Conservation (phyloP, 495 filamentous ascomycete genomes). For the Glonium stellatum region DNA sequence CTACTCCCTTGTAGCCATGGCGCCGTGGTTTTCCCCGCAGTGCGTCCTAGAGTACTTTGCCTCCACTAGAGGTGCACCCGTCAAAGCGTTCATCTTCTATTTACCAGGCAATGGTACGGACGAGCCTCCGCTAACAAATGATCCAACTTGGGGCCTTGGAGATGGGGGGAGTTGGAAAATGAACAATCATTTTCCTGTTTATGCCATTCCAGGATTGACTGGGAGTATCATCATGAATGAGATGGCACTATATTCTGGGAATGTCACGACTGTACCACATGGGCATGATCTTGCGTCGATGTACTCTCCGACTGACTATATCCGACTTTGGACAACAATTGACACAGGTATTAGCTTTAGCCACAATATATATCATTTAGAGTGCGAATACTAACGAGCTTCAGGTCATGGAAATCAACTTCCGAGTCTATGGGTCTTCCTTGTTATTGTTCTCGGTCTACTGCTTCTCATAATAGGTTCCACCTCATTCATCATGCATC, state of each 20-base stretch:
- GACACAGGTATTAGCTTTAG: constrained; percentile 46
- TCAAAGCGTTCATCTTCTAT: constrained; percentile 71
- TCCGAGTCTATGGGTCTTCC: constrained; percentile 74
- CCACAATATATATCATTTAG: neutral
- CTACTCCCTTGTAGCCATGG: constrained; percentile 66
- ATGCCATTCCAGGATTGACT: constrained; percentile 63
- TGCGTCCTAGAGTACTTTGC: constrained; percentile 66
- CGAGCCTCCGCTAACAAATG: constrained; percentile 53
- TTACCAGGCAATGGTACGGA: constrained; percentile 49
- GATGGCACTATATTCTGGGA: constrained; percentile 67
- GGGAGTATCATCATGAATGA: constrained; percentile 65
- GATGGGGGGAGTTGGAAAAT: constrained; percentile 59
- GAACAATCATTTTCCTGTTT: constrained; percentile 66
- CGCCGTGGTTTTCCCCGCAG: constrained; percentile 70
- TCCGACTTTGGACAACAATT: constrained; percentile 57
- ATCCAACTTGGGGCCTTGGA: constrained; percentile 58
- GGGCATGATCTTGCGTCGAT: constrained; percentile 47
- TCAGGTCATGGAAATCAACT: constrained; percentile 40
- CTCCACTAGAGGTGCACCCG: constrained; percentile 50
- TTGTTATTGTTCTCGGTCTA: constrained; percentile 71
- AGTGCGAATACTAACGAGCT: constrained; percentile 5
- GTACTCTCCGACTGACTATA: constrained; percentile 40
- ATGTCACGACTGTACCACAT: constrained; percentile 52
- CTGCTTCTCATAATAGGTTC: constrained; percentile 57
- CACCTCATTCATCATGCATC: constrained; percentile 66